Base-by-base conservation (phyloP, 2,329 filamentous ascomycete species). In the Niveomyces coronatus region DNA sequence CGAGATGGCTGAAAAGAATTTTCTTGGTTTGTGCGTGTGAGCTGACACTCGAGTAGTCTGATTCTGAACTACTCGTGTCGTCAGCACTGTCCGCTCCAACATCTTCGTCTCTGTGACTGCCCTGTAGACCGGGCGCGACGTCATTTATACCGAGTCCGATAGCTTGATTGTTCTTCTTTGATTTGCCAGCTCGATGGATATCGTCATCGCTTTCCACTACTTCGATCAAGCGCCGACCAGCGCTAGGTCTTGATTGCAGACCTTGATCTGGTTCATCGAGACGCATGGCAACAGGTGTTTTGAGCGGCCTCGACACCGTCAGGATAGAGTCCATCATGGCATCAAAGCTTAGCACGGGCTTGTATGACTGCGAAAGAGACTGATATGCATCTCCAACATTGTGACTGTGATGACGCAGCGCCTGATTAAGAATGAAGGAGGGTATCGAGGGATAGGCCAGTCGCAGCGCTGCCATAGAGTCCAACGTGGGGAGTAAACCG, bases 391-490 rank as follows among this genome's bases (percentile, higher is more conserved):
- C 51, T 13, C 53, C 53, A 6, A 64, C 34, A 40, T 69, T 50
- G 9, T 55, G 53, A 5, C 50, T 35, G 15, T 56, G 53, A n/a
- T 47, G 53, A 5, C 48, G 43, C 3, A 68, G 47, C 2, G 63
- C 49, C 6, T 52, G 49, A 35, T 66, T 55, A 36, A 63, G 62
- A 7, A 55, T 45, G 3, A 53, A 46, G 6, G 54, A 45, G 1
- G 61, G 50, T 8, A 57, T 61, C 6, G 51, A 47, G 3, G 68
- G 68, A 30, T 70, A 74, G 0, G 68, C 65, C 13, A 53, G 48
- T 30, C 54, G 59, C 3, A 70, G 47, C n/a, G 58, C 53, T 4
- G 51, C 49, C 16, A 58, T 49, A 20, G 24, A 32, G 20, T 36
- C 35, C 17, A 38, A 23, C 23, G 19, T 41, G 3, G 31, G 37